phyloP scores from a whole-genome alignment of 768 basidiomycete genomes.

The Glaciozyma martinii region DNA sequence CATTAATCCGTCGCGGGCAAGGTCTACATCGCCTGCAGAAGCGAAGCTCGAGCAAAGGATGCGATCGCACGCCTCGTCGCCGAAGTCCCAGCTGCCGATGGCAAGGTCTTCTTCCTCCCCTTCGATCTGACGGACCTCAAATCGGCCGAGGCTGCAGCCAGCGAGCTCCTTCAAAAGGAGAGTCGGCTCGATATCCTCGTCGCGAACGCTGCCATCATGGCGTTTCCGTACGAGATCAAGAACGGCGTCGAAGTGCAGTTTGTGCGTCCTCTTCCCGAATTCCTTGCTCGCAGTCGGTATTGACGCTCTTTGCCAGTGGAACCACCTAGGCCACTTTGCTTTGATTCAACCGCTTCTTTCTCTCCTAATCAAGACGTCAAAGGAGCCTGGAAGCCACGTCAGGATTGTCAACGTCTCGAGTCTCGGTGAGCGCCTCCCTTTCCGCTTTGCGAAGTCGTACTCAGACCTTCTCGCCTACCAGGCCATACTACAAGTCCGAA shows the following conservation, averaged over 20 bases:
- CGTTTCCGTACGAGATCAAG: conserved; percentile 28
- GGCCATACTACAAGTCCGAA: conserved; percentile 6
- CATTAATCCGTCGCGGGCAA: background rate
- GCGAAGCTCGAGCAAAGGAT: conserved; percentile 18
- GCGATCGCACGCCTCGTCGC: conserved; percentile 19
- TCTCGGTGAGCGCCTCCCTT: background rate
- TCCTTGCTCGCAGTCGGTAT: too few species aligned
- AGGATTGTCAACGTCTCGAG: conserved; percentile 25
- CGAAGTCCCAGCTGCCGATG: conserved; percentile 6
- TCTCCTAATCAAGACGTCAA: conserved; percentile 27
- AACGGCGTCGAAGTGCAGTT: conserved; percentile 28
- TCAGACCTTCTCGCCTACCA: background rate
- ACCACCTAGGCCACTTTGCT: conserved; percentile 34
- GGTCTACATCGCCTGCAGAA: conserved; percentile 29
- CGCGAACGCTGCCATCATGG: conserved; percentile 24
- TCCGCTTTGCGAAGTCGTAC: background rate
- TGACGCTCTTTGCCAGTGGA: conserved; percentile 15
- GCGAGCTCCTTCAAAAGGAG: conserved; percentile 21
- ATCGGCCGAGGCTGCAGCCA: conserved; percentile 19
- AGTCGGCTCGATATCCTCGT: conserved; percentile 28
- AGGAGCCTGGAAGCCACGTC: conserved; percentile 11
- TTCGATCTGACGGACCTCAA: conserved; percentile 30
- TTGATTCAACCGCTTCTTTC: conserved; percentile 27
- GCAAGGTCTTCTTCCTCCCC: conserved; percentile 17
- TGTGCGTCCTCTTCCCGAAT: background rate